These are phyloP conservation scores for Chytriomyces sp. DNA, from an alignment of 192 early-diverging fungal species.

Conservation along the genomic window DNA sequence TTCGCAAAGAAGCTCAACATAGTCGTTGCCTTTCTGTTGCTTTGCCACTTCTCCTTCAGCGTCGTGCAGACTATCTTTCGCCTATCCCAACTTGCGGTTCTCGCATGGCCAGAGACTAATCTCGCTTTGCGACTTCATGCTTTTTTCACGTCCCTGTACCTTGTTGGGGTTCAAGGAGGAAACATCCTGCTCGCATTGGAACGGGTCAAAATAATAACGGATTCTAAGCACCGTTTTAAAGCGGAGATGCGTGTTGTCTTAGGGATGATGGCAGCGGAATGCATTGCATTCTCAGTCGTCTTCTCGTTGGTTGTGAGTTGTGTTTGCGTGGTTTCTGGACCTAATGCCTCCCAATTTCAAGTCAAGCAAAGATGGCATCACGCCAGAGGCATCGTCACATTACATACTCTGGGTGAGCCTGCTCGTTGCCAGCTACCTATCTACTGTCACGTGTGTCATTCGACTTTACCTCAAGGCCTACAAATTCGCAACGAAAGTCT, in stretches of 20 bases:
- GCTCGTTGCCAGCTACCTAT: not conserved
- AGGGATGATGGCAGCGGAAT: not conserved
- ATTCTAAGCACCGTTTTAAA: not conserved
- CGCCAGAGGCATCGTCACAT: not conserved
- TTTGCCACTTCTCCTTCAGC: not conserved
- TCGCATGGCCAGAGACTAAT: not conserved
- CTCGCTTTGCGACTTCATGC: not conserved
- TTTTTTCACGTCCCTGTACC: not conserved
- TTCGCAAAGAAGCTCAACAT: not conserved
- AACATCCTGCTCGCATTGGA: not conserved
- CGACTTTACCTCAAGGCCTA: not conserved
- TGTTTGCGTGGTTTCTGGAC: not conserved
- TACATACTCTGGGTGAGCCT: not conserved
- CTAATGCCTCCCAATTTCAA: not conserved
- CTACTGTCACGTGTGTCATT: not conserved
- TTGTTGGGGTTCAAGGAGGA: not conserved
- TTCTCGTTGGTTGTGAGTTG: not conserved
- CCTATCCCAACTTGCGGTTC: not conserved
- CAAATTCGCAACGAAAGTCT: constrained; percentile 2
- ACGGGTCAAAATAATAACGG: not conserved
- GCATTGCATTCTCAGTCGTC: not conserved
- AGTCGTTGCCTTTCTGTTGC: not conserved
- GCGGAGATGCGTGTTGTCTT: not conserved
- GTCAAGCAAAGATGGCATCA: not conserved
- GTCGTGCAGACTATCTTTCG: not conserved